Percentiles rank a stretch among this genome's conserved stretches.
Evolutionary conservation across 2,329 filamentous ascomycete genomes (phyloP).

Genomic region (Orbilia oligospora): DNA sequence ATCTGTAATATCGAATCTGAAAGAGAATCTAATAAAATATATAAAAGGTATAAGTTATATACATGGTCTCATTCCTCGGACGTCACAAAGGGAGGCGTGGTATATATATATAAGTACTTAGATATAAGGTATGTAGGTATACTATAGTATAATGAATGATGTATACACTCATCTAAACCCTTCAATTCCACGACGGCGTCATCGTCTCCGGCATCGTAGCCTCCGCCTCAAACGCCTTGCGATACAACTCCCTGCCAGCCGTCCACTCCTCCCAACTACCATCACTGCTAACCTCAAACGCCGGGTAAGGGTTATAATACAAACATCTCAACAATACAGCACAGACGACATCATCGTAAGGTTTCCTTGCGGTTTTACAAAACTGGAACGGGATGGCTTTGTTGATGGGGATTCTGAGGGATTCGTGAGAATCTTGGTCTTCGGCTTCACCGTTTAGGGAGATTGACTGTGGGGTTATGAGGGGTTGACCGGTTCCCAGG

Average conservation of each 20-base stretch:
- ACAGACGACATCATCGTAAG: constrained; percentile 40
- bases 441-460: constrained; percentile 21
- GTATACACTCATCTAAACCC: too few relatives aligned
- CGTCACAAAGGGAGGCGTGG: too few relatives aligned
- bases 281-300: constrained; percentile 22
- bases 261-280: constrained; percentile 41
- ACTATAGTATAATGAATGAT: too few relatives aligned
- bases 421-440: constrained; percentile 20
- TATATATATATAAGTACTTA: too few relatives aligned
- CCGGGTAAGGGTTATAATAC: constrained; percentile 17
- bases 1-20: too few relatives aligned
- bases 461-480: background rate
- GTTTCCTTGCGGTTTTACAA: constrained; percentile 41
- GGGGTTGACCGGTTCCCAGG: background rate
- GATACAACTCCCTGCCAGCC: constrained; percentile 26
- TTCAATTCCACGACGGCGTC: background rate
- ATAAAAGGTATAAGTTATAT: too few relatives aligned
- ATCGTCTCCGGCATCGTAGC: constrained; percentile 34
- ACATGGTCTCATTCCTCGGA: too few relatives aligned
- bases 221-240: constrained; percentile 11
- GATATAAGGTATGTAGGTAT: too few relatives aligned
- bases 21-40: too few relatives aligned
- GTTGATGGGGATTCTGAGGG: background rate
- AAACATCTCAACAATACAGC: constrained; percentile 18
- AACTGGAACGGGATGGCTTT: constrained; percentile 18